Conservation (phyloP, 2,329 filamentous ascomycete species). For the Aspergillus vadensis region DNA sequence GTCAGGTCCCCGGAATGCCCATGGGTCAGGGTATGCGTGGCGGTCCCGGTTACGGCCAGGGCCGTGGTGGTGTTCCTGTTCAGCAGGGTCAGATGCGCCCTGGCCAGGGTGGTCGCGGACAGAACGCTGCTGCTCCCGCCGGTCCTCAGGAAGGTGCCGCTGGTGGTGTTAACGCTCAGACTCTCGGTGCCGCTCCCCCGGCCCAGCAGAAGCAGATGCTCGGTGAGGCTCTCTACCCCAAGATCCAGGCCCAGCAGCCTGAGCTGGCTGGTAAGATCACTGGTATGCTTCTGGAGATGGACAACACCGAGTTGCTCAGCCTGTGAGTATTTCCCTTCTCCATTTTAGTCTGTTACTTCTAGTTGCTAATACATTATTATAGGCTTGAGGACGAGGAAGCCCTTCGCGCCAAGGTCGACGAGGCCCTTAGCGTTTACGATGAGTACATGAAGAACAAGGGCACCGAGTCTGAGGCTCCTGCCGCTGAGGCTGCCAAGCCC, state of each 20-base stretch:
- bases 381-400: conserved; percentile 88
- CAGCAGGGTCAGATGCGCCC: conserved; percentile 42
- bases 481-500: conserved; percentile 48
- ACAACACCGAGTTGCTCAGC: conserved; percentile 89
- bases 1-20: conserved; percentile 69
- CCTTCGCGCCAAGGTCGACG: conserved; percentile 93
- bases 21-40: conserved; percentile 59
- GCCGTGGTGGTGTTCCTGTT: conserved; percentile 48
- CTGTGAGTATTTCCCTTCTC: conserved; percentile 68
- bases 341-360: not conserved
- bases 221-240: conserved; percentile 96
- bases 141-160: conserved; percentile 42
- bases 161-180: conserved; percentile 52
- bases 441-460: conserved; percentile 93
- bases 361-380: conserved; percentile 17
- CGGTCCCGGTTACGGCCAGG: conserved; percentile 48
- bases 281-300: conserved; percentile 99
- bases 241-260: conserved; percentile 92
- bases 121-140: conserved; percentile 39
- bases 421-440: conserved; percentile 95
- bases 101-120: conserved; percentile 46
- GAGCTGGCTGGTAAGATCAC: conserved; percentile 99
- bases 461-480: conserved; percentile 41
- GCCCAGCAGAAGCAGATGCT: conserved; percentile 98
- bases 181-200: conserved; percentile 57